These are phyloP conservation scores for Neoboletus magnificus DNA, from an alignment of 768 basidiomycete species.

Conservation along the genomic window DNA sequence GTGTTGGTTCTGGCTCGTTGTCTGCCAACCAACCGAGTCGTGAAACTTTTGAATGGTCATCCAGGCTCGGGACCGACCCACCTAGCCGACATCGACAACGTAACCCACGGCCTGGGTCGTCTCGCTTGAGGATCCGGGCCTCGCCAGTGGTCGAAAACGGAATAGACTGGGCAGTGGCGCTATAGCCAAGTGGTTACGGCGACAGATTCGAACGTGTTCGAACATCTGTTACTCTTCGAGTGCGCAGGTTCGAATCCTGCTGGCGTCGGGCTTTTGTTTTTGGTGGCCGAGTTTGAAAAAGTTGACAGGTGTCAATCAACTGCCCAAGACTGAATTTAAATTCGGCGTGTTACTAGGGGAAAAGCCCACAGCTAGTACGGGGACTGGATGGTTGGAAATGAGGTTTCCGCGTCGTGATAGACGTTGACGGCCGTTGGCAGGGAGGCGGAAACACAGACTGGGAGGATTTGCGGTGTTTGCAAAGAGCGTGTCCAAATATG, in stretches of 20 bases:
- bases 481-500: slow-evolving; percentile 10
- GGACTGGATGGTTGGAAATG: no score
- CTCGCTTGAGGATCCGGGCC: no score
- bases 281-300: not conserved
- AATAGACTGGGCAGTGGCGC: slow-evolving; percentile 26
- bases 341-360: not conserved
- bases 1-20: no score
- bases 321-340: not conserved
- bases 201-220: slow-evolving; percentile 57
- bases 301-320: not conserved
- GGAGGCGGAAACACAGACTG: not conserved
- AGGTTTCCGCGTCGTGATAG: no score
- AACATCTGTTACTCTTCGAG: slow-evolving; percentile 61
- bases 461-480: slow-evolving; percentile 12
- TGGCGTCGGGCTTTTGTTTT: slow-evolving; percentile 45
- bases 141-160: not conserved
- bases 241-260: slow-evolving; percentile 70
- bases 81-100: not conserved
- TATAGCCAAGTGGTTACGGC: slow-evolving; percentile 80
- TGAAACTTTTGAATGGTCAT: not conserved
- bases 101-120: not conserved
- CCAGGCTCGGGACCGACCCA: not conserved
- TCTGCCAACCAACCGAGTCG: no score
- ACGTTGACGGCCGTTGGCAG: no score
- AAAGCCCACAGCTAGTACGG: not conserved